Conservation (phyloP, 2,329 filamentous ascomycete genomes). For the Hymenoscyphus infarciens region DNA sequence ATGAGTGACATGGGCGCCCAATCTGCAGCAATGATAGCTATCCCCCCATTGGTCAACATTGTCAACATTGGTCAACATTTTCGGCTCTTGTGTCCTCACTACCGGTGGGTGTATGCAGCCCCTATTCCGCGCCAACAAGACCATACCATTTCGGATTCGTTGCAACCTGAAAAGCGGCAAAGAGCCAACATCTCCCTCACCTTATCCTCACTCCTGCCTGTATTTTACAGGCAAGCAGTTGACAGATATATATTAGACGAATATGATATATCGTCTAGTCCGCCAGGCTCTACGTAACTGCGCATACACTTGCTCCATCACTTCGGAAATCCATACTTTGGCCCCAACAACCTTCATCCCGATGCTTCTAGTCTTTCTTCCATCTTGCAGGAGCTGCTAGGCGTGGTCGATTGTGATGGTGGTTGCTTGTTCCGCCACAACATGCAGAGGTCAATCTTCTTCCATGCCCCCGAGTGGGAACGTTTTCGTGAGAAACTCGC, state of each 20-base stretch:
- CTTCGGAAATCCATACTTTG: neutral
- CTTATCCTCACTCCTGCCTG: neutral
- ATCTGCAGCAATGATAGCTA: neutral
- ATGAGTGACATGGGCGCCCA: no score
- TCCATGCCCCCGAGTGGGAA: neutral
- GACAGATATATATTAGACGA: no score
- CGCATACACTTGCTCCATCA: neutral
- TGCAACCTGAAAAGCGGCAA: no score
- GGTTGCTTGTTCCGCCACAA: constrained; percentile 1
- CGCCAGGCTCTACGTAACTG: neutral
- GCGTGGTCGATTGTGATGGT: neutral
- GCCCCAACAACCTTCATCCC: neutral
- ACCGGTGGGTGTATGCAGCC: neutral
- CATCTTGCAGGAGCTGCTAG: neutral
- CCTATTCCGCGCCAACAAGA: neutral
- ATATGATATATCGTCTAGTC: no score
- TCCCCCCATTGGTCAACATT: neutral
- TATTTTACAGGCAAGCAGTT: neutral
- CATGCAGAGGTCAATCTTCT: neutral
- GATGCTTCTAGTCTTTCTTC: neutral
- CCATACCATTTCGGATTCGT: neutral
- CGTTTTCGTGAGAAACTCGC: neutral
- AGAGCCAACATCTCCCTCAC: neutral
- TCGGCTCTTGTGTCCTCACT: neutral
- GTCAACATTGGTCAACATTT: neutral